Conservation (phyloP, 2,329 filamentous ascomycete genomes). For the Phialocephala sp. region DNA sequence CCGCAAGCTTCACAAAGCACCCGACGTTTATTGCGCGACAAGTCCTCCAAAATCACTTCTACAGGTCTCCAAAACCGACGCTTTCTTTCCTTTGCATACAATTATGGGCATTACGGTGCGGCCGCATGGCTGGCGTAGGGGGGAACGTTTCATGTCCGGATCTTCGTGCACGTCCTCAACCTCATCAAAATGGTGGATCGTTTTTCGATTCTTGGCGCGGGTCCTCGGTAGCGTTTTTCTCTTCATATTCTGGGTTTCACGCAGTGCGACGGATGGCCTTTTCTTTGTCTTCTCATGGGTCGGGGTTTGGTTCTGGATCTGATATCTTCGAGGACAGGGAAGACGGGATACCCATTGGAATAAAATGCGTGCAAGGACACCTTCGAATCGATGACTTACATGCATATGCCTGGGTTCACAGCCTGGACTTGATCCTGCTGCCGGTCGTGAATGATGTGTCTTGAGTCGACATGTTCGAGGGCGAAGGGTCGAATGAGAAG, state of each 20-base stretch:
- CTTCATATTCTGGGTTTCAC: slow-evolving; percentile 3
- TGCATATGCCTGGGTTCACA: not conserved
- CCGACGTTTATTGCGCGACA: not conserved
- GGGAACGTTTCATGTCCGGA: slow-evolving; percentile 19
- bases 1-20: not conserved
- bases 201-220: slow-evolving; percentile 15
- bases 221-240: not conserved
- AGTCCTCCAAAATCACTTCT: slow-evolving; percentile 7
- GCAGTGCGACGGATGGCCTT: slow-evolving; percentile 13
- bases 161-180: slow-evolving; percentile 18
- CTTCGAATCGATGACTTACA: slow-evolving; percentile 7
- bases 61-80: not conserved
- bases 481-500: not conserved
- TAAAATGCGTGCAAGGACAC: slow-evolving; percentile 8
- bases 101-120: slow-evolving; percentile 23
- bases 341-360: slow-evolving; percentile 23
- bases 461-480: not conserved
- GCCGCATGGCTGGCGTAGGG: slow-evolving; percentile 31
- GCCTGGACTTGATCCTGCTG: not conserved
- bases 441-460: not conserved
- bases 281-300: slow-evolving; percentile 8
- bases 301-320: slow-evolving; percentile 12
- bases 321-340: slow-evolving; percentile 10
- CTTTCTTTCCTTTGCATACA: slow-evolving; percentile 19
- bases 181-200: slow-evolving; percentile 5